Evolutionary conservation across 179 eudicot species (phyloP).

Genomic region (Drosera spatulata): DNA sequence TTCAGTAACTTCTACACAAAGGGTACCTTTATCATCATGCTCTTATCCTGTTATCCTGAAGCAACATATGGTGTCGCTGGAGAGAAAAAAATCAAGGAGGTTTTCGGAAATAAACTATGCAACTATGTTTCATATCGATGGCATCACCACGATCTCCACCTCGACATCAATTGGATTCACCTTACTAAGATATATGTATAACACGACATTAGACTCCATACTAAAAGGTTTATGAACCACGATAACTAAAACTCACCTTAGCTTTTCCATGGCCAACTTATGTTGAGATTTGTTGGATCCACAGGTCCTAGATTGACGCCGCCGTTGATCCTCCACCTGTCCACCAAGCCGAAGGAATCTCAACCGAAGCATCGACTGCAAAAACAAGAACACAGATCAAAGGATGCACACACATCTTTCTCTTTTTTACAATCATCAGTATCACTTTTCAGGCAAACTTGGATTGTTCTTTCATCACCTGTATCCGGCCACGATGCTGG

Average conservation of each 20-base stretch:
- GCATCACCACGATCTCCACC: too few species aligned
- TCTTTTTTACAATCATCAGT: not conserved
- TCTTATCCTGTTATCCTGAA: too few species aligned
- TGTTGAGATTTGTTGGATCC: conserved; percentile 10
- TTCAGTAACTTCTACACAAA: too few species aligned
- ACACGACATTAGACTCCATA: too few species aligned
- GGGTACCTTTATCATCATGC: too few species aligned
- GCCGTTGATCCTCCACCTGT: conserved; percentile 9
- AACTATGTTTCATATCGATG: not conserved
- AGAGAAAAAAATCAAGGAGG: too few species aligned
- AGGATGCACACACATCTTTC: not conserved
- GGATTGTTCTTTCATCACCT: conserved; percentile 19
- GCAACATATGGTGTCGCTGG: too few species aligned
- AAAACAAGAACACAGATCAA: not conserved
- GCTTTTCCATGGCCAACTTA: conserved; percentile 13
- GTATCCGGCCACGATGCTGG: conserved; percentile 63
- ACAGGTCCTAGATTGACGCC: not conserved
- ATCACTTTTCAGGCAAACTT: too few species aligned
- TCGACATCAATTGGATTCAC: too few species aligned
- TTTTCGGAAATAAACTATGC: not conserved
- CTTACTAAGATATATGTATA: too few species aligned
- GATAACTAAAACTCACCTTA: conserved; percentile 23
- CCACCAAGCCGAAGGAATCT: conserved; percentile 32
- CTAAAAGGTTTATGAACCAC: not conserved
- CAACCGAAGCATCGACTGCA: conserved; percentile 52